Base-by-base conservation (phyloP, 805 yeast species). In the Spathaspora hagerdaliae region DNA sequence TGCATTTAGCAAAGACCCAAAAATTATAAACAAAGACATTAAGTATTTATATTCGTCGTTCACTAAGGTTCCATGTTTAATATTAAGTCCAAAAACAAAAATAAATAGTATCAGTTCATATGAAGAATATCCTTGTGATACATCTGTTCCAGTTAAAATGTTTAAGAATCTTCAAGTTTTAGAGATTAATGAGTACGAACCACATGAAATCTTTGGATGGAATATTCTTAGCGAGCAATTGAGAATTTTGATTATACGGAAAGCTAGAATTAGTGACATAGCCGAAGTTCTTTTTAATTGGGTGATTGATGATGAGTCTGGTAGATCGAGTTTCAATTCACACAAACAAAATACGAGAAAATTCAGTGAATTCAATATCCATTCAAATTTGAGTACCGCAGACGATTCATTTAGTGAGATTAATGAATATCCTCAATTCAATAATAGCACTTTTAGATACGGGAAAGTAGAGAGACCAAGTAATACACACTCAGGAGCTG, bases 61-160 rank as follows among this genome's bases (percentile, higher is more conserved):
- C 59, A 78, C 85, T 3, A 82, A 82, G 51, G 65, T 82, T 27
- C 87, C 88, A 0, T 81, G 87, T 56, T 67, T 82, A 42, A 64
- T 84, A 32, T 58, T 82, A 45, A 76, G 82, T 10, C 83, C 83
- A 9, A 83, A 80, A 49, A 71, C 79, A 6, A 79, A 79, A 49
- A 76, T 83, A 13, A 75, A 71, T 50, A 64, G 79, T 38, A 82
- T 82, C 27, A 74, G 70, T 41, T 81, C 82, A 2, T 83, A 81
- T 58, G 86, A 82, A 54, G 87, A 82, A 56, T 82, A 78, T 56
- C 88, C 87, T 0, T 82, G 83, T 58, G 88, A 83, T 55, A 81
- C 87, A 3, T 75, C 84, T 5, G 82, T 83, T 7, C 87, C 88
- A 2, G 58, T 83, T n/a, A 65, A 65, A 35, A 70, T 79, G 60